Conservation (phyloP, 257 asterid genomes). For the Lavandula angustifolia region DNA sequence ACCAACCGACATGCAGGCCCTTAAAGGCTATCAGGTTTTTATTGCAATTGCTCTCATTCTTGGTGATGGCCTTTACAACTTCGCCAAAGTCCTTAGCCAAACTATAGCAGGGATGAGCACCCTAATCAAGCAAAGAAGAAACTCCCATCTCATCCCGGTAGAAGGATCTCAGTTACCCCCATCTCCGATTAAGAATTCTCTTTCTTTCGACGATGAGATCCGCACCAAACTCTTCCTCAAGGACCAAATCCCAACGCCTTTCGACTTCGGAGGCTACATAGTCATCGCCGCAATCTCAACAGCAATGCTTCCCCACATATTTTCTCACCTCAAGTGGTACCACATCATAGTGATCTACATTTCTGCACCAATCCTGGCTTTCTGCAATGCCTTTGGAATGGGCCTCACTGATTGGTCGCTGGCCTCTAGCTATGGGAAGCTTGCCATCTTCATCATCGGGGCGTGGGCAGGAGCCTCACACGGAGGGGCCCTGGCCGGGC, state of each 20-base stretch:
- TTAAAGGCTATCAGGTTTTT: conserved; percentile 53
- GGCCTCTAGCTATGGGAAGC: conserved; percentile 8
- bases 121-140: background rate
- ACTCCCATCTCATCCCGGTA: background rate
- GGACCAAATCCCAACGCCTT: conserved; percentile 9
- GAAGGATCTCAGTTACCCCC: background rate
- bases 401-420: conserved; percentile 17
- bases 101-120: conserved; percentile 33
- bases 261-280: conserved; percentile 2
- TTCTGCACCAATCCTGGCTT: conserved; percentile 6
- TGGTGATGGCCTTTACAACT: conserved; percentile 56
- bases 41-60: conserved; percentile 64
- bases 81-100: conserved; percentile 24
- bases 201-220: conserved; percentile 2
- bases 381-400: conserved; percentile 10
- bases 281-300: conserved; percentile 15
- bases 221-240: conserved; percentile 14
- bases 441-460: conserved; percentile 12
- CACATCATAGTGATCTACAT: conserved; percentile 10
- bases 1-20: conserved; percentile 44
- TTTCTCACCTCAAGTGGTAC: conserved; percentile 10
- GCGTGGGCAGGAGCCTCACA: conserved; percentile 16
- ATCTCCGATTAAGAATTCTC: background rate
- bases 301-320: conserved; percentile 13
- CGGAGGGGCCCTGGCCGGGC: conserved; percentile 11